A percentile compares a stretch with the other conserved stretches of the same genome.
These are phyloP conservation scores for Cokeromyces recurvatus DNA, from an alignment of 371 early-diverging fungal species.

Conservation along the genomic window DNA sequence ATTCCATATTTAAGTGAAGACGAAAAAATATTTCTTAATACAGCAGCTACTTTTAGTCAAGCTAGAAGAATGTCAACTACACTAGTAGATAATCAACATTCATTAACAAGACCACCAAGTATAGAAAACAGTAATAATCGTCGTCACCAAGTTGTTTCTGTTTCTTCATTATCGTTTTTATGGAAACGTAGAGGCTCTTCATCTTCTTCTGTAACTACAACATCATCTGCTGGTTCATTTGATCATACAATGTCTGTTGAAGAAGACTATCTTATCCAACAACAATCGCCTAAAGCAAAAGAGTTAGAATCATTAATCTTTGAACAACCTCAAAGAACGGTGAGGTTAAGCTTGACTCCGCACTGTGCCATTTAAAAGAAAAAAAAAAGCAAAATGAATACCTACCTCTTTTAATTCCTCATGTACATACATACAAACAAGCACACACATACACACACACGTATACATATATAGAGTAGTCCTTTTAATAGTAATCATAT, in stretches of 20 bases:
- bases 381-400: too few species aligned
- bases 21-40: slow-evolving; percentile 16
- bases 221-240: slow-evolving; percentile 1
- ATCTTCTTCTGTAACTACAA: slow-evolving; percentile 1
- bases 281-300: slow-evolving; percentile 18
- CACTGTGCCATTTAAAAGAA: slow-evolving; percentile 19
- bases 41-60: slow-evolving; percentile 16
- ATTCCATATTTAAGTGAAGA: slow-evolving; percentile 21
- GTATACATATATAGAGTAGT: too few species aligned
- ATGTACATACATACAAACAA: too few species aligned
- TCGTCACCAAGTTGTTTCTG: slow-evolving; percentile 7
- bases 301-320: slow-evolving; percentile 26
- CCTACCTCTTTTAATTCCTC: not conserved
- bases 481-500: too few species aligned
- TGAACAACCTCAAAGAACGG: slow-evolving; percentile 22
- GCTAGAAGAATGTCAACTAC: slow-evolving; percentile 12
- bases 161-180: slow-evolving; percentile 8
- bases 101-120: slow-evolving; percentile 3
- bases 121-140: slow-evolving; percentile 2
- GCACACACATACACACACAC: too few species aligned
- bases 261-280: not conserved
- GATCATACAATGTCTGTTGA: not conserved
- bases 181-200: slow-evolving; percentile 19
- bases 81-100: not conserved
- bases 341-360: slow-evolving; percentile 24